These are phyloP conservation scores for Taiozyma sp. DNA, from an alignment of 1,139 yeast genomes.

Conservation along the genomic window DNA sequence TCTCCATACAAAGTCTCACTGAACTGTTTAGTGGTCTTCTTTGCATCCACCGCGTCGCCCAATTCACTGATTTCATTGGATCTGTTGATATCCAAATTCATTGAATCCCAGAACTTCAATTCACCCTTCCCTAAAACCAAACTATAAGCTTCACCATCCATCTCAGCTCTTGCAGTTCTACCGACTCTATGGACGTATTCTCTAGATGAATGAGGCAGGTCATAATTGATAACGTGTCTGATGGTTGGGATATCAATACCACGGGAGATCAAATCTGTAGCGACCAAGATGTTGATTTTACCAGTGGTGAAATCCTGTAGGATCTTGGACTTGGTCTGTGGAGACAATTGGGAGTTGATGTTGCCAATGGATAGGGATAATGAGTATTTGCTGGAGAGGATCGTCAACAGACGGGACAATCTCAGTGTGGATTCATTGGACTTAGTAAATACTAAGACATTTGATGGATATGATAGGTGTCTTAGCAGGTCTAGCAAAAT, in stretches of 20 bases:
- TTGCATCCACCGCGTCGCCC: slow-evolving; percentile 14
- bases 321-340: slow-evolving; percentile 39
- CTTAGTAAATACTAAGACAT: slow-evolving; percentile 68
- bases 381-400: slow-evolving; percentile 34
- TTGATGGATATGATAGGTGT: slow-evolving; percentile 23
- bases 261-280: slow-evolving; percentile 92
- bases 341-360: slow-evolving; percentile 35
- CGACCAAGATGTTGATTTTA: slow-evolving; percentile 54
- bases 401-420: slow-evolving; percentile 54
- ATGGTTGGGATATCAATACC: slow-evolving; percentile 82
- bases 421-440: slow-evolving; percentile 86
- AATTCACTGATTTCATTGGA: slow-evolving; percentile 13
- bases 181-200: slow-evolving; percentile 97
- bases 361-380: slow-evolving; percentile 23
- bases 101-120: slow-evolving; percentile 54
- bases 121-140: slow-evolving; percentile 76
- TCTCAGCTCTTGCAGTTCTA: slow-evolving; percentile 92
- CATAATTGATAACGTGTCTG: slow-evolving; percentile 81
- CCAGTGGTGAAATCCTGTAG: slow-evolving; percentile 54
- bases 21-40: slow-evolving; percentile 13
- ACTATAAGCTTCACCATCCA: slow-evolving; percentile 68
- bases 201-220: slow-evolving; percentile 80
- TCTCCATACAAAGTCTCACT: slow-evolving; percentile 32
- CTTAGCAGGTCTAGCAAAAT: slow-evolving; percentile 53
- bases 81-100: slow-evolving; percentile 36